Evolutionary conservation across 257 asterid genomes (phyloP).

Genomic region (Buddleja alternifolia): DNA sequence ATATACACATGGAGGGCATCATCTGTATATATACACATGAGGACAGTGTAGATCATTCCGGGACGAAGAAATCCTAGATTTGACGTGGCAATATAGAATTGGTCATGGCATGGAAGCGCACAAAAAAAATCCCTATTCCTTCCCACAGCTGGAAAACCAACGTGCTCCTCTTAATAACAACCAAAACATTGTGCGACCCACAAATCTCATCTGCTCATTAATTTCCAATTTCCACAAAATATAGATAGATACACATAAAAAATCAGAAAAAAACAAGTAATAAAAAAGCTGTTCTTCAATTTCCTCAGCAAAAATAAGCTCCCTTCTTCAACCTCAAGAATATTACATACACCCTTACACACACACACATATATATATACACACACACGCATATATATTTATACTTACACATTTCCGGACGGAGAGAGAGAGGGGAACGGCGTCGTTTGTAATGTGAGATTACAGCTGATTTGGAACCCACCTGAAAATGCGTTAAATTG

Average conservation of each 20-base stretch:
- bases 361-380: too few relatives aligned
- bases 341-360: not conserved
- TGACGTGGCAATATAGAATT: too few relatives aligned
- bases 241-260: not conserved
- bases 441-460: constrained; percentile 14
- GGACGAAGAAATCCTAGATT: too few relatives aligned
- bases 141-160: not conserved
- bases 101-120: too few relatives aligned
- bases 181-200: constrained; percentile 37
- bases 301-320: constrained; percentile 14
- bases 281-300: constrained; percentile 10
- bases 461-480: constrained; percentile 15
- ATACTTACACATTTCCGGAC: not conserved
- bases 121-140: too few relatives aligned
- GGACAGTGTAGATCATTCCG: too few relatives aligned
- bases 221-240: not conserved
- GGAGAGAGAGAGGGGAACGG: constrained; percentile 8
- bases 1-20: too few relatives aligned
- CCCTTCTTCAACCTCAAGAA: constrained; percentile 12
- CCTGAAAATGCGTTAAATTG: constrained; percentile 38
- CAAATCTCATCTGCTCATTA: constrained; percentile 35
- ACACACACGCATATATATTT: not conserved
- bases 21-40: too few relatives aligned
- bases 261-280: not conserved
- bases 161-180: not conserved